Percentiles rank a stretch among this genome's conserved stretches.
These are phyloP conservation scores for Aspergillus nanangensis DNA, from an alignment of 495 filamentous ascomycete species.

Conservation along the genomic window DNA sequence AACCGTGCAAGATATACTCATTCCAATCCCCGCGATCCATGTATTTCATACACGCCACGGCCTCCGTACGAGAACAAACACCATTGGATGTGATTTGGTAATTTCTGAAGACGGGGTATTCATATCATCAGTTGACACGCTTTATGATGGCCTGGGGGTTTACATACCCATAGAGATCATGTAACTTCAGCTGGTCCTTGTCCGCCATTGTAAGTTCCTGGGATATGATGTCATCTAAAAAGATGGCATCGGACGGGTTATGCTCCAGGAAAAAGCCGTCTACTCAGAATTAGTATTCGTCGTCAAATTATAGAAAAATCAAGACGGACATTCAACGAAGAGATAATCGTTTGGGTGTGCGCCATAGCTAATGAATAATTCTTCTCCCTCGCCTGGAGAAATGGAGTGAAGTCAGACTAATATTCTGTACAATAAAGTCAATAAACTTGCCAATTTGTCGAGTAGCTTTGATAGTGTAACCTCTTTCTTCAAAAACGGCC, in stretches of 20 bases:
- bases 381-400: slow-evolving; percentile 46
- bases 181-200: slow-evolving; percentile 36
- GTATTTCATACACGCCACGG: slow-evolving; percentile 43
- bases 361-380: slow-evolving; percentile 70
- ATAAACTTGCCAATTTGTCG: slow-evolving; percentile 40
- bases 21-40: slow-evolving; percentile 18
- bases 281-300: slow-evolving; percentile 8
- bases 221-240: slow-evolving; percentile 54
- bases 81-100: slow-evolving; percentile 52
- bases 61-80: slow-evolving; percentile 57
- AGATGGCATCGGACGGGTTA: slow-evolving; percentile 56
- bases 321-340: slow-evolving; percentile 56
- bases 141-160: not conserved
- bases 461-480: slow-evolving; percentile 50
- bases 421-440: no score
- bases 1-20: slow-evolving; percentile 18
- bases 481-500: slow-evolving; percentile 42
- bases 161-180: slow-evolving; percentile 48
- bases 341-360: slow-evolving; percentile 65
- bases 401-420: no score
- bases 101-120: slow-evolving; percentile 18
- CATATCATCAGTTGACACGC: not conserved
- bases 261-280: slow-evolving; percentile 59
- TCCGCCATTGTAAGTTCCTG: slow-evolving; percentile 31
- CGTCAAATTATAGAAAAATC: not conserved